Base-by-base conservation (phyloP, 768 basidiomycete genomes). In the Cubamyces sp. region DNA sequence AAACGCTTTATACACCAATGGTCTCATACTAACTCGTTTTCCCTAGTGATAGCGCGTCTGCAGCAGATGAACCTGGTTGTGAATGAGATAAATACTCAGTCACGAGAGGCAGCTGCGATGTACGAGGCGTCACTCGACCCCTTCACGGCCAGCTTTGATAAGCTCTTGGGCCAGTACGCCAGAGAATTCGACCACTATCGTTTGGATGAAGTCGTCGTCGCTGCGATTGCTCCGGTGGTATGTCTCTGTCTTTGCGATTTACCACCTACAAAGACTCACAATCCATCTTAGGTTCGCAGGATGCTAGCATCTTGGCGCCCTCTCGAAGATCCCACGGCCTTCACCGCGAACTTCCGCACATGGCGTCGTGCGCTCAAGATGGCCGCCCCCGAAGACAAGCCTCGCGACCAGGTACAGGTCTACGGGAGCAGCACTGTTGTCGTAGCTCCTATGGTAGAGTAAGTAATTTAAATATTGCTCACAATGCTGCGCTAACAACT, bases 121-220 rank as follows among this genome's bases (percentile, higher is more conserved):
- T 88, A 91, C 68, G 89, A 93, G 74, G 82, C 85, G 2, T 85
- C 90, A 0, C 76, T 97, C 21, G 87, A 90, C 11, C 79, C 84
- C 0, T 90, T 98, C 69, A 84, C 87, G 4, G 86, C 86, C 0
- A 76, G 83, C 48, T 88, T 97, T 69, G 82, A 88, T 65, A 84
- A 81, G 46, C 81, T 98, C n/a, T 76, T 90, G 18, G 78, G 80
- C 48, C 82, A 91, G 47, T 96, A 85, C 65, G 74, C 83, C 3
- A 68, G 74, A 15, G 96, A 98, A 70, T 95, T 92, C 69, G 87
- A 89, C 21, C 79, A 74, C 57, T 91, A 95, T 69, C 79, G 82
- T 16, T 76, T 99, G 37, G 97, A 98, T 65, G 96, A 98, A 70
- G 85, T 98, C 23, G 86, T 96, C 5, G 92, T 99, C 3, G 96